A percentile compares a stretch with the other conserved stretches of the same genome.
Conservation (phyloP, 2,329 filamentous ascomycete genomes). For the Scleromitrula shiraiana region DNA sequence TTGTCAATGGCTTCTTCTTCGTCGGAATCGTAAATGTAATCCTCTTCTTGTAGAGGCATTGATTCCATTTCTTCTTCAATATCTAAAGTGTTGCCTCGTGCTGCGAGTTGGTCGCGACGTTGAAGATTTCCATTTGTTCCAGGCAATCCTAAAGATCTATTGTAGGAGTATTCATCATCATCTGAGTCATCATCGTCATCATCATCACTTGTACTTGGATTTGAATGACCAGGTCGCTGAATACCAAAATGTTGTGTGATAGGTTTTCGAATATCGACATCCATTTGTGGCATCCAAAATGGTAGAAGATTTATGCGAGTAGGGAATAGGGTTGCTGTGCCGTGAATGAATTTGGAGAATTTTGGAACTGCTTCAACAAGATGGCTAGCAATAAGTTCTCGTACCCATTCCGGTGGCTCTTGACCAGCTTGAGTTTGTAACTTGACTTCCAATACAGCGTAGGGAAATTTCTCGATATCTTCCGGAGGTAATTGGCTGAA, state of each 20-base stretch:
- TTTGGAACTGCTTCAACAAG: conserved; percentile 98
- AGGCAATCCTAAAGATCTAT: background rate
- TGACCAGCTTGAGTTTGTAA: conserved; percentile 93
- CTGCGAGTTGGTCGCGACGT: conserved; percentile 18
- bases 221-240: conserved; percentile 65
- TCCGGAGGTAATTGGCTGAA: conserved; percentile 81
- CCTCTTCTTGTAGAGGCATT: conserved; percentile 47
- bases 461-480: conserved; percentile 88
- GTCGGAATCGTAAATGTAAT: conserved; percentile 87
- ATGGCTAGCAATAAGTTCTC: conserved; percentile 85
- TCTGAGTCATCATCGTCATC: conserved; percentile 66
- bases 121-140: conserved; percentile 18
- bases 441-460: conserved; percentile 94
- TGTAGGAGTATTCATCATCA: conserved; percentile 36
- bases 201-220: conserved; percentile 69
- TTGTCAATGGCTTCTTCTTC: conserved; percentile 73
- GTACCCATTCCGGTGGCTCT: conserved; percentile 93
- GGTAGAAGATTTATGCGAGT: conserved; percentile 81
- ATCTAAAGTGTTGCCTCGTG: conserved; percentile 47
- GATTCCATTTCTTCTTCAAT: conserved; percentile 75
- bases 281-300: conserved; percentile 98
- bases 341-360: conserved; percentile 98
- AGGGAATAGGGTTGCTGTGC: conserved; percentile 80
- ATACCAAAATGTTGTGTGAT: conserved; percentile 86
- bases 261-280: conserved; percentile 93